phyloP scores from a whole-genome alignment of 352 stramenopile genomes.

The Detonula confervacea region DNA sequence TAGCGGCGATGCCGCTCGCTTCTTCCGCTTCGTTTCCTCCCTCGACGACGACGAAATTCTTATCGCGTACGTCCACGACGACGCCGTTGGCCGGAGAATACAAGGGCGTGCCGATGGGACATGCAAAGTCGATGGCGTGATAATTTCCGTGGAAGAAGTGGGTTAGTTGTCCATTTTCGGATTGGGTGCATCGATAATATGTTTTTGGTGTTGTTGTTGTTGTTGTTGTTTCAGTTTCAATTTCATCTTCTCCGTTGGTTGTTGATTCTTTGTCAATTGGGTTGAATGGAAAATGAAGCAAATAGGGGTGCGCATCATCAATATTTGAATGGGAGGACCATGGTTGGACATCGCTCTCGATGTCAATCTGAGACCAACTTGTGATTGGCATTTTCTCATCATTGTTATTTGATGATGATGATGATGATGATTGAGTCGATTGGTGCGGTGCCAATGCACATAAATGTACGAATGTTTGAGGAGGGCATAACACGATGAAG shows the following conservation, averaged over 20 bases:
- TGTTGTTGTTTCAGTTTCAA: no score
- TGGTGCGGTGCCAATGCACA: slow-evolving; percentile 55
- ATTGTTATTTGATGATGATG: no score
- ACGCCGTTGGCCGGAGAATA: slow-evolving; percentile 68
- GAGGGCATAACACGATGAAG: slow-evolving; percentile 78
- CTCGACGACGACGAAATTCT: not conserved
- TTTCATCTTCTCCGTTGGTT: no score
- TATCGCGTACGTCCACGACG: slow-evolving; percentile 63
- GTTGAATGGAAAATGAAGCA: slow-evolving; percentile 72
- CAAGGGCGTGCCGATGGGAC: slow-evolving; percentile 78
- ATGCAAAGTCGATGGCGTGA: slow-evolving; percentile 84
- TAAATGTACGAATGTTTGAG: slow-evolving; percentile 73
- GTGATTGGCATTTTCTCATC: slow-evolving; percentile 28
- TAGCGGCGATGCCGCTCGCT: slow-evolving; percentile 75
- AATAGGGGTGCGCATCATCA: slow-evolving; percentile 57
- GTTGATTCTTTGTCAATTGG: slow-evolving; percentile 5
- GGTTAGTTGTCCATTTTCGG: slow-evolving; percentile 76
- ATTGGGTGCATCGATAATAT: slow-evolving; percentile 80
- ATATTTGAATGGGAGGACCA: slow-evolving; percentile 70
- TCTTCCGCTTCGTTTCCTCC: not conserved
- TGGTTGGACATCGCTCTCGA: slow-evolving; percentile 76
- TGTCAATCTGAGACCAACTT: slow-evolving; percentile 62
- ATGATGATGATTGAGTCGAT: not conserved
- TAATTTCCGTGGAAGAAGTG: slow-evolving; percentile 85
- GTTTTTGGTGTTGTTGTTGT: slow-evolving; percentile 12